phyloP scores from a whole-genome alignment of 106 monocot species.

The Dendrobium catenatum region DNA sequence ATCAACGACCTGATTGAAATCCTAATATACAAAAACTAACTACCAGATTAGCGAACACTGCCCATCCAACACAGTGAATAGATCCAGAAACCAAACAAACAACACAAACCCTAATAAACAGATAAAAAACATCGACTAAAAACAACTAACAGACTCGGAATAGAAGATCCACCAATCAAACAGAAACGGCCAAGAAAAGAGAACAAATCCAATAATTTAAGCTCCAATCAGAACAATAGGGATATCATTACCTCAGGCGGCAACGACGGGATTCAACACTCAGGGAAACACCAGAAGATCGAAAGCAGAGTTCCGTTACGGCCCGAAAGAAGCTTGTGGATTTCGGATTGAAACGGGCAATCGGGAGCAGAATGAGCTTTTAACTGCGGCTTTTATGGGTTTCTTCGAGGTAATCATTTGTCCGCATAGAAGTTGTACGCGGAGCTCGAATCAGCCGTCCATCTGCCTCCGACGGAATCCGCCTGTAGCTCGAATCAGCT shows the following conservation, averaged over 20 bases:
- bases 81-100: slow-evolving; percentile 1
- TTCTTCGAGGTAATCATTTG: not conserved
- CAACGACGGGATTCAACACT: not conserved
- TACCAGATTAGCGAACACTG: not conserved
- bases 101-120: not conserved
- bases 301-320: not conserved
- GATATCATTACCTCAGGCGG: not conserved
- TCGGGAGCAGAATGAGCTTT: not conserved
- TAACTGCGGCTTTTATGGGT: not conserved
- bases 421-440: slow-evolving; percentile 5
- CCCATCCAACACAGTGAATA: not conserved
- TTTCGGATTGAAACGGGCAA: not conserved
- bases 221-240: not conserved
- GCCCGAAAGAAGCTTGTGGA: not conserved
- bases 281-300: not conserved
- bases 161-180: not conserved
- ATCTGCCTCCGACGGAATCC: not conserved
- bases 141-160: not conserved
- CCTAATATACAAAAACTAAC: not conserved
- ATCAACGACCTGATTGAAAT: not conserved
- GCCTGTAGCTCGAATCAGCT: too few relatives aligned
- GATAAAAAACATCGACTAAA: not conserved
- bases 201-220: slow-evolving; percentile 1
- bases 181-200: not conserved
- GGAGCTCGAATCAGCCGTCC: not conserved